phyloP scores from a whole-genome alignment of 345 rosid genomes.

The Eutrema heterophyllum region DNA sequence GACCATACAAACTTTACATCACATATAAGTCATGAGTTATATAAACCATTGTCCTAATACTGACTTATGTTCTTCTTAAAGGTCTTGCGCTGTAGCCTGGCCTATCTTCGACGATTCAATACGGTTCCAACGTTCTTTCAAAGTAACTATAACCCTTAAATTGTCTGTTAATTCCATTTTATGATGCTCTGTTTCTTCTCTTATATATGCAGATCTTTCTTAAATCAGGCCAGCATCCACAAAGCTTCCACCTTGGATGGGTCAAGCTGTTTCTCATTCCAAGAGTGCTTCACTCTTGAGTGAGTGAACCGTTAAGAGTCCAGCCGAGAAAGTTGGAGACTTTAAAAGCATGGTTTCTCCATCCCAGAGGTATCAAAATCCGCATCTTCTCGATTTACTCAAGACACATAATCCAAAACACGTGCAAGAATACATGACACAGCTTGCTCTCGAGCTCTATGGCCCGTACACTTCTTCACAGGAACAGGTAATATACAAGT shows the following conservation, averaged over 20 bases:
- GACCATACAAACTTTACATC: no score
- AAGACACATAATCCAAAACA: no score
- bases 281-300: constrained; percentile 28
- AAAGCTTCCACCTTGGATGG: no score
- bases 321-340: constrained; percentile 47
- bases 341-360: neutral
- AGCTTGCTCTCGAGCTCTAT: constrained; percentile 15
- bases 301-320: constrained; percentile 30
- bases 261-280: constrained; percentile 26
- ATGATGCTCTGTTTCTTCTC: no score
- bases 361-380: neutral
- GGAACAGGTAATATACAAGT: constrained; percentile 44
- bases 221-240: no score
- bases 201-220: no score
- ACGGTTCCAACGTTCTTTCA: constrained; percentile 27
- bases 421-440: constrained; percentile 6
- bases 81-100: constrained; percentile 60
- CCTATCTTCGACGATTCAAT: constrained; percentile 36
- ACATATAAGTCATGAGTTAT: no score
- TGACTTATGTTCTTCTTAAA: neutral
- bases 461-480: constrained; percentile 20
- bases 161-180: neutral
- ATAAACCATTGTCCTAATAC: no score
- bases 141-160: constrained; percentile 35
- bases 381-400: constrained; percentile 13